A percentile compares a stretch with the other conserved stretches of the same genome.
Conservation (phyloP, 441 rosid genomes). For the Pelargonium citronellum region DNA sequence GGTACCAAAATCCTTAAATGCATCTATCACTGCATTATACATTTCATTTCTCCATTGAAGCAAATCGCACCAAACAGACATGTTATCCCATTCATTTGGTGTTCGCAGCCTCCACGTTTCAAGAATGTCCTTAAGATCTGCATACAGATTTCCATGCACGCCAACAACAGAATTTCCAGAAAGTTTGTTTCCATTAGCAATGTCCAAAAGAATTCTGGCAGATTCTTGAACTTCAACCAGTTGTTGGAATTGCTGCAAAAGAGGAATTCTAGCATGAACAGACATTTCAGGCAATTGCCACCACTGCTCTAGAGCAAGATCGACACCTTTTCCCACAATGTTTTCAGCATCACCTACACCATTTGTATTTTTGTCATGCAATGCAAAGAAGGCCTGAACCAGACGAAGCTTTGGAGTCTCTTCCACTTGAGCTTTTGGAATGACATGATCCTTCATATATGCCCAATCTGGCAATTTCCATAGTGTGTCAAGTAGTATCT, state of each 20-base stretch:
- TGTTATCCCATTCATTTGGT: conserved; percentile 97
- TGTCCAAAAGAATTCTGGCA: conserved; percentile 71
- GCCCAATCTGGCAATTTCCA: conserved; percentile 99
- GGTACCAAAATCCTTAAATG: conserved; percentile 72
- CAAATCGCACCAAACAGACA: conserved; percentile 94
- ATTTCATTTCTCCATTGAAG: conserved; percentile 99
- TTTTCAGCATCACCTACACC: conserved; percentile 86
- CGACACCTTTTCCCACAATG: conserved; percentile 81
- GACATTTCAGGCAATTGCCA: conserved; percentile 99
- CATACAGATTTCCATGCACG: conserved; percentile 69
- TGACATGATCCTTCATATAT: conserved; percentile 86
- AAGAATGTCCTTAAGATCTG: conserved; percentile 94
- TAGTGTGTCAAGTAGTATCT: conserved; percentile 84
- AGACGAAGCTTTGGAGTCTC: conserved; percentile 92
- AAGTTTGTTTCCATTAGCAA: conserved; percentile 75
- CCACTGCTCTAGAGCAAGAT: conserved; percentile 94
- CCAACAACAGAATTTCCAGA: conserved; percentile 55
- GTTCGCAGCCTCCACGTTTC: conserved; percentile 97
- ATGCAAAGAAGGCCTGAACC: conserved; percentile 82
- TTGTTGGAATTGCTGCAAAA: conserved; percentile 96
- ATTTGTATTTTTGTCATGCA: conserved; percentile 75
- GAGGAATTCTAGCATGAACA: conserved; percentile 85
- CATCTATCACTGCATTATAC: conserved; percentile 84
- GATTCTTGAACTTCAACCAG: conserved; percentile 98
- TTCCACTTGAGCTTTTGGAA: conserved; percentile 96